Evolutionary conservation across 306 rosid species (phyloP).

Genomic region (Ceratonia siliqua): DNA sequence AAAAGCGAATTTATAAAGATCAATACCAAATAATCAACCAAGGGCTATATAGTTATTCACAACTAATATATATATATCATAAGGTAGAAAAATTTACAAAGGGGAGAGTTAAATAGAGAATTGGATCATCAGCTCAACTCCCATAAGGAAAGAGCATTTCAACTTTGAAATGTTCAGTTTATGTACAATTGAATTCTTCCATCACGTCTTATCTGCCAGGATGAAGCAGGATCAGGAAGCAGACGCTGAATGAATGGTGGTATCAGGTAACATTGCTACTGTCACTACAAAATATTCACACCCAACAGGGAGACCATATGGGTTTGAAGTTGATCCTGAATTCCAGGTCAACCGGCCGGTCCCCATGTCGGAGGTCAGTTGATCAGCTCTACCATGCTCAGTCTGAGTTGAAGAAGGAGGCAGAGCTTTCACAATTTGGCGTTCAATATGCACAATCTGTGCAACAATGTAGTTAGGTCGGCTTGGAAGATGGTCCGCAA

Average conservation of each 20-base stretch:
- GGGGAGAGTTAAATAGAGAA: conserved; percentile 46
- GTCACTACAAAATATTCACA: conserved; percentile 97
- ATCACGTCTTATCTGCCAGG: conserved; percentile 76
- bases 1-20: not conserved
- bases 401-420: conserved; percentile 32
- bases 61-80: conserved; percentile 35
- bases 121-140: conserved; percentile 58
- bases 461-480: conserved; percentile 93
- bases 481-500: conserved; percentile 74
- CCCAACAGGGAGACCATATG: conserved; percentile 91
- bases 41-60: conserved; percentile 50
- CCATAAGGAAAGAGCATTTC: conserved; percentile 49
- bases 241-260: conserved; percentile 81
- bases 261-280: conserved; percentile 95
- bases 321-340: conserved; percentile 85
- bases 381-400: conserved; percentile 50
- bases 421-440: conserved; percentile 67
- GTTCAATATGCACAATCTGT: conserved; percentile 96
- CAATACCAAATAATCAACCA: conserved; percentile 1
- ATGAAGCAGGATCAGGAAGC: conserved; percentile 94
- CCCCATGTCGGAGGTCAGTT: conserved; percentile 52
- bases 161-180: conserved; percentile 41
- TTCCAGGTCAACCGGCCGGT: conserved; percentile 82
- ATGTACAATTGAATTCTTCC: conserved; percentile 92
- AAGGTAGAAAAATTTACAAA: conserved; percentile 47